phyloP scores from a whole-genome alignment of 208 protist genomes.

The Leptomonas pyrrhocoris region DNA sequence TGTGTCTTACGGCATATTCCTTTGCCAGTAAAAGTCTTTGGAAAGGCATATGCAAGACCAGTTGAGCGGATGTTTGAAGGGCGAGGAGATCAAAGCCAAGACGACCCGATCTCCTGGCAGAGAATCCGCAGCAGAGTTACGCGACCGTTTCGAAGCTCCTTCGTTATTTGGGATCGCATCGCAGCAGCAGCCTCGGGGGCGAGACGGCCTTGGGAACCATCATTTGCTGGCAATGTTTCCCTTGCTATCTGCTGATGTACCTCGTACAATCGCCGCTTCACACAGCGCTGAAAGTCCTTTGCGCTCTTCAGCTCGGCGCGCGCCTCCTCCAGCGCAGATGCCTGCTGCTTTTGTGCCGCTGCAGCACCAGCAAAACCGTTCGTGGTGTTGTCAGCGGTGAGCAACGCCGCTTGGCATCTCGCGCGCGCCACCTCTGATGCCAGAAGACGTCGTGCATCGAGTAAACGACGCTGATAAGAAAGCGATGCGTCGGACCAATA shows the following conservation, averaged over 20 bases:
- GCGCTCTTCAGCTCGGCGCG: background rate
- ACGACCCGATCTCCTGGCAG: background rate
- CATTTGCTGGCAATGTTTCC: background rate
- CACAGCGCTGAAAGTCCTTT: background rate
- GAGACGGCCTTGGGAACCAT: background rate
- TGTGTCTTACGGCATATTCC: too few relatives aligned
- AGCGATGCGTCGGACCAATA: background rate
- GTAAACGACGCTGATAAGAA: background rate
- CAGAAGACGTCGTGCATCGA: background rate
- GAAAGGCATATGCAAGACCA: too few relatives aligned
- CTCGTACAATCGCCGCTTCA: constrained; percentile 19
- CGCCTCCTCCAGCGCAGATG: background rate
- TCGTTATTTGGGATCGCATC: constrained; percentile 10
- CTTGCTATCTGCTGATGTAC: constrained; percentile 7
- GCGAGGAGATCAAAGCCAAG: background rate
- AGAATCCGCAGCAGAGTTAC: constrained; percentile 25
- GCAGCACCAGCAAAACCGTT: background rate
- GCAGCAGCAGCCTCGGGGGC: background rate
- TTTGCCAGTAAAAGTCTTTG: too few relatives aligned
- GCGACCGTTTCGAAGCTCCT: constrained; percentile 14
- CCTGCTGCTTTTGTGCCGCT: background rate
- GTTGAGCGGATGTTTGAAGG: background rate
- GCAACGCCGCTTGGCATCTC: background rate
- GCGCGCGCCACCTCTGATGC: constrained; percentile 11
- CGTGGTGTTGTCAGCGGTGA: background rate